Conservation (phyloP, 306 rosid genomes). For the Cucurbita maxima region DNA sequence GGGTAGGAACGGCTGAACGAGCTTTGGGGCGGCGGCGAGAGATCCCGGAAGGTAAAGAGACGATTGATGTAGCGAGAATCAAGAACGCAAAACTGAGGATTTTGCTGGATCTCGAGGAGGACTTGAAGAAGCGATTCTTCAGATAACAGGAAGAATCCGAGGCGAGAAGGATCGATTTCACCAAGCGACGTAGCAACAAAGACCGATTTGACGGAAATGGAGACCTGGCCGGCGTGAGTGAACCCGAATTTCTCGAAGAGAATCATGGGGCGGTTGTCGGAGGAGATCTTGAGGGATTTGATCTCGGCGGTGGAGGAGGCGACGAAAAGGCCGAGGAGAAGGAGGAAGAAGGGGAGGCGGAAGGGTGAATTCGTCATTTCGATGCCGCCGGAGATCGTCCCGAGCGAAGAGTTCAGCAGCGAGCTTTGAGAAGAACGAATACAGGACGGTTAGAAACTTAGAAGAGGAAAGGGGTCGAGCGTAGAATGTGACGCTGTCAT, state of each 20-base stretch:
- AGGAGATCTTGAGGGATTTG: constrained; percentile 45
- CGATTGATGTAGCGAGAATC: constrained; percentile 31
- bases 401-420: not conserved
- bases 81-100: constrained; percentile 57
- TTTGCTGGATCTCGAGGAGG: constrained; percentile 67
- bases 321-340: constrained; percentile 12
- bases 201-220: constrained; percentile 38
- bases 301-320: constrained; percentile 51
- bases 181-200: constrained; percentile 15
- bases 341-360: constrained; percentile 18
- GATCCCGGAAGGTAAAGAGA: constrained; percentile 50
- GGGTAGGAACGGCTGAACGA: constrained; percentile 35
- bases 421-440: not conserved
- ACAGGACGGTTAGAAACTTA: not conserved
- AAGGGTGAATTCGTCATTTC: constrained; percentile 30
- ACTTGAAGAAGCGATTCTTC: constrained; percentile 76
- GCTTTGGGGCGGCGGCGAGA: constrained; percentile 62
- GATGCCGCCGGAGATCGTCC: constrained; percentile 1
- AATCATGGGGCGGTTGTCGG: constrained; percentile 67
- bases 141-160: constrained; percentile 78
- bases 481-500: constrained; percentile 6
- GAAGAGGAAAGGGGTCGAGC: not conserved
- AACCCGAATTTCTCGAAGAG: constrained; percentile 80
- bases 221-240: constrained; percentile 60
- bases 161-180: constrained; percentile 27